Base-by-base conservation (phyloP, 352 stramenopile species). In the Globisporangium iwayamae region DNA sequence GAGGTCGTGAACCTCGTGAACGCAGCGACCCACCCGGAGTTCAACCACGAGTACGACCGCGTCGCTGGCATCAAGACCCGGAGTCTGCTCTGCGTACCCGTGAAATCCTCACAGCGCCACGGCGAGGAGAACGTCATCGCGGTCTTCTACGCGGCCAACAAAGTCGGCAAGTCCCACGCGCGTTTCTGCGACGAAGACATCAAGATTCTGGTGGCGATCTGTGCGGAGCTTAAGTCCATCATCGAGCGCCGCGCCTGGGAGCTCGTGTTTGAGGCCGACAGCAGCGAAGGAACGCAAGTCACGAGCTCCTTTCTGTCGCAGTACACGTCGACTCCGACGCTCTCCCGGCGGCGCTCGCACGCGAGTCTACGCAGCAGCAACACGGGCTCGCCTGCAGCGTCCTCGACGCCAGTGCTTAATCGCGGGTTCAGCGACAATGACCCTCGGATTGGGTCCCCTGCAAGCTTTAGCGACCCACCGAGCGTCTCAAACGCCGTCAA, bases 71-170 rank as follows among this genome's bases (percentile, higher is more conserved):
- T 89, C 57, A 65, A 80, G 55, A 91, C 85, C 3, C 81, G 78
- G 13, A 91, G 68, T 63, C 54, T 95, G 32, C 66, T 96, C 2
- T 90, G 79, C 62, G 76, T 94, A 3, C 87, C 87, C 0, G 81
- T 96, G 60, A 83, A 83, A 41, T 78, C 79, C 6, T 66, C 68
- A 13, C 46, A 81, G 83, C 53, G 92, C 89, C 66, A 96, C 87
- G 45, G 71, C 61, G 65, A 67, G 5, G 74, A 81, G n/a, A 72
- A 80, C 54, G 74, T 91, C 14, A 80, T 94, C 65, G 84, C 81
- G 0, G 83, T 96, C 2, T 86, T 94, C 28, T 92, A 96, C 66
- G 85, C 81, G 0, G 81, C 79, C n/a, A 93, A 94, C 71, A 94
- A 94, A 51, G 63, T 77, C 20, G 80, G 74, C 18, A 53, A 66